Base-by-base conservation (phyloP, 2,329 filamentous ascomycete genomes). In the Erysiphe pulchra region DNA sequence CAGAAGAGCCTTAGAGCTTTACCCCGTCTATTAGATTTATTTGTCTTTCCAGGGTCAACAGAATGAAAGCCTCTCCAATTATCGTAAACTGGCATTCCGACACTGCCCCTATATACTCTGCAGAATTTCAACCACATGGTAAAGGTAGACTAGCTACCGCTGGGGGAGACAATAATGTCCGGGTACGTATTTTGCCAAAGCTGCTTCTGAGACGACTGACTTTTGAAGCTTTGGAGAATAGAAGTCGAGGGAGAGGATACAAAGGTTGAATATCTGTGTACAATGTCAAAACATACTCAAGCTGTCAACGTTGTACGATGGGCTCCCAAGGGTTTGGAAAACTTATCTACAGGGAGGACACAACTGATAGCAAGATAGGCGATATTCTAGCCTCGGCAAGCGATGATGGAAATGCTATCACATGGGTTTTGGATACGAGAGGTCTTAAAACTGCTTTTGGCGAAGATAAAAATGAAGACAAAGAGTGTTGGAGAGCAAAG, bases 21-120 rank as follows among this genome's bases (percentile, higher is more conserved):
- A 6, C 20, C 20, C 20, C 20, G 6, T 24, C 20, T 3, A 24
- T 24, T 24, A 24, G 20, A 6, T 24, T 24, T 6, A 24, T 24
- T 24, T 24, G 20, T 24, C 20, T 6, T 24, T 13, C 45, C 45
- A 44, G 28, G 44, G 32, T 47, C 32, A 8, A 31, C 20, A 55
- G 9, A 60, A 98, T 98, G 90, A 95, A 92, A 73, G 86, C 85
- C 59, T 79, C 84, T 58, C 87, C 90, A 55, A 72, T 98, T 55
- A 87, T 95, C 60, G 87, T 98, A 65, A 84, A 92, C 68, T 98
- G 90, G 90, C 92, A 98, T 64, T 83, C 94, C 62, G 83, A 93
- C 59, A 93, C 92, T 65, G 77, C 83, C 56, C 90, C 90, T 48
- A 86, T 98, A 60, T 98, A 95, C 66, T 94, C 87, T 39, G 84